Conservation (phyloP, 768 basidiomycete species). For the Russula vinacea region DNA sequence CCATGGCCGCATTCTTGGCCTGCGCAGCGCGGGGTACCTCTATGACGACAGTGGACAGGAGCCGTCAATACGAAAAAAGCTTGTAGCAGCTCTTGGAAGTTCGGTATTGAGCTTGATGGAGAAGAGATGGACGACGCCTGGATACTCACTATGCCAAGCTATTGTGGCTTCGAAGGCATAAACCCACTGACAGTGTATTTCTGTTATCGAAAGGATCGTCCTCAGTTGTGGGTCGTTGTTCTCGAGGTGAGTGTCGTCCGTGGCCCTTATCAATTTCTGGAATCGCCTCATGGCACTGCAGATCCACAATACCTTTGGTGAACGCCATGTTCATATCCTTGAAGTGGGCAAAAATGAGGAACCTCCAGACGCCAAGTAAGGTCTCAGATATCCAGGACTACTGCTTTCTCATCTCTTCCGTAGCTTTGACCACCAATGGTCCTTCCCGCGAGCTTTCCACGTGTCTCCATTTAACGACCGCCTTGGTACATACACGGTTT, state of each 20-base stretch:
- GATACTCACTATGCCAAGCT: conserved; percentile 74
- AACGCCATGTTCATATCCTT: conserved; percentile 60
- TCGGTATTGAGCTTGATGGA: conserved; percentile 32
- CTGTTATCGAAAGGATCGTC: conserved; percentile 44
- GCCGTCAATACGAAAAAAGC: conserved; percentile 42
- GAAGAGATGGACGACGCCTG: conserved; percentile 50
- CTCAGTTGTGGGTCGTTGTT: conserved; percentile 43
- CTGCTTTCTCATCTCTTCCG: background rate
- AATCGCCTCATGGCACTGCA: conserved; percentile 30
- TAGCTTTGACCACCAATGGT: conserved; percentile 63
- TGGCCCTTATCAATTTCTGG: background rate
- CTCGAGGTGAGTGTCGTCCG: conserved; percentile 49
- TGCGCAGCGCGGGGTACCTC: conserved; percentile 41
- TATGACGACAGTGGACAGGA: conserved; percentile 20
- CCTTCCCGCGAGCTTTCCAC: conserved; percentile 63
- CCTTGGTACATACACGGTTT: conserved; percentile 58
- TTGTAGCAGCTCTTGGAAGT: conserved; percentile 39
- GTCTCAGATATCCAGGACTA: background rate
- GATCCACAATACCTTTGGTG: conserved; percentile 75
- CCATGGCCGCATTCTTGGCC: conserved; percentile 43
- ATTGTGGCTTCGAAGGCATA: conserved; percentile 63
- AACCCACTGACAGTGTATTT: conserved; percentile 71
- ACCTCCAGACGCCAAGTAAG: conserved; percentile 27
- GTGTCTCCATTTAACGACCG: conserved; percentile 78
- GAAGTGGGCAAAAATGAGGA: conserved; percentile 48